phyloP scores from a whole-genome alignment of 2,329 filamentous ascomycete species.

The Sordariomycetes sp. region DNA sequence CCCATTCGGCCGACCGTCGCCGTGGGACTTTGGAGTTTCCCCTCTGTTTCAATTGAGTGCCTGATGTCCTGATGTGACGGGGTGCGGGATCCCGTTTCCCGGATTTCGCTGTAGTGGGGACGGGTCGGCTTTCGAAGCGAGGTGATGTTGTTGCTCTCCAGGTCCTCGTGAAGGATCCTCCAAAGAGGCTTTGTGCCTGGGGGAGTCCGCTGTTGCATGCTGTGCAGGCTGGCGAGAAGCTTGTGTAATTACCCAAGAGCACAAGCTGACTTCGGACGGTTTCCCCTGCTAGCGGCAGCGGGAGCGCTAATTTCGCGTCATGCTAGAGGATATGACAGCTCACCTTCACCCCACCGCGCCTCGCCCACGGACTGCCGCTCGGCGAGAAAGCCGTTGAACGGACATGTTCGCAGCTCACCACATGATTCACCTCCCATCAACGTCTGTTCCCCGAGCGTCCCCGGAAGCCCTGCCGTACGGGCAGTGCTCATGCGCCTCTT shows the following conservation, averaged over 20 bases:
- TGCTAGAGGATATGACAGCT: not conserved
- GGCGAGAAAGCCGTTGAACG: not conserved
- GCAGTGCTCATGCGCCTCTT: not conserved
- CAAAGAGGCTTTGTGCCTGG: too few species aligned
- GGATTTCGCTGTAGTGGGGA: not conserved
- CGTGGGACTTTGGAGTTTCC: not conserved
- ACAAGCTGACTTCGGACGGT: not conserved
- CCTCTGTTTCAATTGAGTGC: not conserved
- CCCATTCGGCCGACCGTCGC: not conserved
- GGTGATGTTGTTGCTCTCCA: not conserved
- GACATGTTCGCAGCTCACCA: not conserved
- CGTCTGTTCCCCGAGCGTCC: not conserved
- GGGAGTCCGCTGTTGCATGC: too few species aligned
- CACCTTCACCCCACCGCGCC: not conserved
- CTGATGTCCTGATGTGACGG: not conserved
- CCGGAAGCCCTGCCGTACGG: not conserved
- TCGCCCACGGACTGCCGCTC: not conserved
- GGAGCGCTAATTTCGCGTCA: not conserved
- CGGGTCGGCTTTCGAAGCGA: not conserved
- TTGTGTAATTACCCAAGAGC: not conserved
- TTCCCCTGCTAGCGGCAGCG: not conserved
- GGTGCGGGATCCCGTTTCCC: not conserved
- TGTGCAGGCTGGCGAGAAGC: not conserved
- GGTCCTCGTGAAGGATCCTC: too few species aligned
- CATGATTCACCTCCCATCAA: not conserved